Evolutionary conservation across 768 basidiomycete genomes (phyloP), one percentile per base, ranked within the genome.

Genomic region (Collybia nuda): DNA sequence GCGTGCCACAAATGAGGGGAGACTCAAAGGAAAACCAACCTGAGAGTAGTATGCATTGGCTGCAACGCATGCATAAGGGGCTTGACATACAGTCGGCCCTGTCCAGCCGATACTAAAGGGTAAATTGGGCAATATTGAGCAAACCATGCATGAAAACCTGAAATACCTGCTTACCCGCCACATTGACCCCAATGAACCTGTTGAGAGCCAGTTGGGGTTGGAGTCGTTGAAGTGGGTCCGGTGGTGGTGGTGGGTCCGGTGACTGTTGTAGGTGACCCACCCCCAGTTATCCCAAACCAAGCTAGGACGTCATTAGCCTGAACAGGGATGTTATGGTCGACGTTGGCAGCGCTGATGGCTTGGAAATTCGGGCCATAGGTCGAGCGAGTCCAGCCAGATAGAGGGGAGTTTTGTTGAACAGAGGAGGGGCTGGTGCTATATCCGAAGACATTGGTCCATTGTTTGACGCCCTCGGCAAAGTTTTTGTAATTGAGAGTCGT

Each of bases 371-470:
- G 65, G 8, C 79, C 78, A 57, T 74, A 80, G 9, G 69, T 70
- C 5, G 73, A 63, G 45, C 68, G 69, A 23, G 75, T 75, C 69
- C 76, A 79, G 26, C 72, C 71, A n/a, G 63, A 57, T 11, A 6
- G 32, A 32, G 79, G 79, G 21, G 68, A 71, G 59, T 76, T 77
- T 40, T 66, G 57, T 47, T 68, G 62, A 40, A 66, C 71, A 6
- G 69, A 62, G 12, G 65, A 61, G 1, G 79, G 69, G 3, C 76
- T 78, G 32, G 57, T 56, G 50, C 67, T 67, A 56, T 73, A 69
- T 5, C 75, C 74, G 54, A 81, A 78, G 40, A 83, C 71, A 52
- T 77, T 79, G 23, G 78, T 79, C 80, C 80, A 82, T 58, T 82
- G 70, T 58, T 79, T 78, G 56, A 81, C 67, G 44, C 72, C 77